These are phyloP conservation scores for Candida boidinii DNA, from an alignment of 805 yeast genomes.

Conservation along the genomic window DNA sequence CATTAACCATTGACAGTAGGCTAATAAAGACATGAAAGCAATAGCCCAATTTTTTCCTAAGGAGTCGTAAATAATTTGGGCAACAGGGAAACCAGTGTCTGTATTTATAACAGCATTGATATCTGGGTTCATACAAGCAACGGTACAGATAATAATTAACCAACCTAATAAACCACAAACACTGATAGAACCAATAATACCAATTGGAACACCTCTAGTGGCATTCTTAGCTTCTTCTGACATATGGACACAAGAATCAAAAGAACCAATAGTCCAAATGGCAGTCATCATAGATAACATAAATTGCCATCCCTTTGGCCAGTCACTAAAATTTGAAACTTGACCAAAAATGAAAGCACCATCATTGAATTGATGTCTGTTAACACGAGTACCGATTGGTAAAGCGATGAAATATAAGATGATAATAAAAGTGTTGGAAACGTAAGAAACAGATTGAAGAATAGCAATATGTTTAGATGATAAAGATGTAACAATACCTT, in stretches of 20 bases:
- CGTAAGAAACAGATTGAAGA: constrained; percentile 51
- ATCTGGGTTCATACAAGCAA: constrained; percentile 21
- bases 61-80: constrained; percentile 35
- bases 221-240: constrained; percentile 36
- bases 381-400: constrained; percentile 43
- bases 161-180: constrained; percentile 34
- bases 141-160: constrained; percentile 28
- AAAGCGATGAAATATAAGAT: constrained; percentile 49
- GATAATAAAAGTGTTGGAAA: constrained; percentile 40
- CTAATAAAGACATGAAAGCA: constrained; percentile 34
- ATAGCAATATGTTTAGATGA: constrained; percentile 48
- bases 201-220: constrained; percentile 28
- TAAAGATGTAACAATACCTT: constrained; percentile 40
- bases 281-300: constrained; percentile 42
- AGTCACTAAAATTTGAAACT: constrained; percentile 38
- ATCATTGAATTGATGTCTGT: constrained; percentile 30
- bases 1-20: constrained; percentile 36
- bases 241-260: constrained; percentile 39
- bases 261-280: constrained; percentile 54
- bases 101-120: constrained; percentile 20
- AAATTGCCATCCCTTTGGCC: constrained; percentile 52
- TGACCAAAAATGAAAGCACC: constrained; percentile 45
- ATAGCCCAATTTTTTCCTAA: constrained; percentile 38
- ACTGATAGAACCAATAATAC: constrained; percentile 33
- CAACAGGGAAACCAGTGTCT: constrained; percentile 31